Conservation (phyloP, 2,329 filamentous ascomycete species). For the Sclerotinia spermophila region DNA sequence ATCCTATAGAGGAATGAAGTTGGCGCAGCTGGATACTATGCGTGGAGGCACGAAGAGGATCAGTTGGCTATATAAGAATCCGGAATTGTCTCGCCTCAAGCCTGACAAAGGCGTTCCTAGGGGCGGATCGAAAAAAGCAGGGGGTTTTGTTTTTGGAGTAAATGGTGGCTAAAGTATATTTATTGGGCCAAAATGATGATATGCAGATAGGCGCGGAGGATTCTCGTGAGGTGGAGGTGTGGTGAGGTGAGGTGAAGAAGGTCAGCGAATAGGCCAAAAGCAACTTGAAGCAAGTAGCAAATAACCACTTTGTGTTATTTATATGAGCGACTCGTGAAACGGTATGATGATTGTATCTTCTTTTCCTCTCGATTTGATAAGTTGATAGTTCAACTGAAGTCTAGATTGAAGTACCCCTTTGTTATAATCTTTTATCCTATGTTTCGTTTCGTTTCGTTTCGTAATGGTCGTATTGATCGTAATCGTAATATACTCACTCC, state of each 20-base stretch:
- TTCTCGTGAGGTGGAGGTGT: conserved; percentile 8
- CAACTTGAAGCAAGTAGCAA: background rate
- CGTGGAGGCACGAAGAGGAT: conserved; percentile 18
- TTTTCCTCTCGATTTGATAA: background rate
- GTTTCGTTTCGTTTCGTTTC: conserved; percentile 9
- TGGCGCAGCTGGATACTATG: conserved; percentile 19
- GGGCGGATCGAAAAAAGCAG: conserved; percentile 11
- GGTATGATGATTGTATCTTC: background rate
- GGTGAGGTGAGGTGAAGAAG: background rate
- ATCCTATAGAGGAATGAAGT: conserved; percentile 16
- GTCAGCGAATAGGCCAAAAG: conserved; percentile 10
- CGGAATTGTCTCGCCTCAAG: conserved; percentile 16
- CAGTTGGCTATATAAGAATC: conserved; percentile 19
- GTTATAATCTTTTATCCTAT: background rate
- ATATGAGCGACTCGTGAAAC: conserved; percentile 16
- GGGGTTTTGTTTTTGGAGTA: background rate
- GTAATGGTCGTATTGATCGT: background rate
- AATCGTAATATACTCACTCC: background rate
- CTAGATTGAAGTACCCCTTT: conserved; percentile 3
- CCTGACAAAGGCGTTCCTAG: conserved; percentile 15
- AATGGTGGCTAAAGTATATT: conserved; percentile 12
- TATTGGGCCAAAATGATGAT: conserved; percentile 9
- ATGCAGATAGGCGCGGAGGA: conserved; percentile 20
- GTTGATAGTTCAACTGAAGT: conserved; percentile 2
- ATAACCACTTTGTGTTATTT: conserved; percentile 4